Base-by-base conservation (phyloP, 2,329 filamentous ascomycete genomes). In the Teratosphaeria epicoccoides region DNA sequence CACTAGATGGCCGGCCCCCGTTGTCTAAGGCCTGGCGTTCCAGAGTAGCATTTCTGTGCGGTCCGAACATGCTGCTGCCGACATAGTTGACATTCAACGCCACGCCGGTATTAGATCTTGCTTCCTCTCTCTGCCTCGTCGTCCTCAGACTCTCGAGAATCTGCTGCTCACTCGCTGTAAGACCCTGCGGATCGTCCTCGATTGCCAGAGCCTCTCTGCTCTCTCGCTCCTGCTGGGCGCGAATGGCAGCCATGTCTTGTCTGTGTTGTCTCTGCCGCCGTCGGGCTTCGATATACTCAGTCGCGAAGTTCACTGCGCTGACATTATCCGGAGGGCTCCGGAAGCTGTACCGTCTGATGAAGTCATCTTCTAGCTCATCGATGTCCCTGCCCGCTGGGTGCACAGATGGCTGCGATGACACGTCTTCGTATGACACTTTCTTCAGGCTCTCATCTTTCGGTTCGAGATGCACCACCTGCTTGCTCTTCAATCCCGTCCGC, bases 381-480 rank as follows among this genome's bases (percentile, higher is more conserved):
- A 79, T 75, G 48, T 51, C 67, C 56, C 47, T 62, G 59, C 25
- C 25, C 24, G 24, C 17, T 20, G 50, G 33, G 14, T 43, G 47
- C 12, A 46, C 25, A 17, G 46, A 12, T 33, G 46, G 24, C n/a
- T 24, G 23, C 73, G 47, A 50, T 23, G 57, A 54, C n/a, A 62
- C 46, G 14, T 63, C 62, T 24, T 61, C 60, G 26, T 57, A 56
- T n/a, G 51, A 46, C 29, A 84, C 64, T 53, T 77, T 77, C 50
- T 81, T 74, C 47, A 82, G 77, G 3, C 75, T 75, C 24, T 78
- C 75, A 25, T 73, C 71, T 49, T 80, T 75, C 12, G 74, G 73
- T 58, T 83, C 78, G 43, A 91, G 74, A 24, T 78, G 72, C 25
- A 93, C 73, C 26, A 85, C 77, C 64, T 93, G 87, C 45, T 83